phyloP scores from a whole-genome alignment of 1,139 yeast species.

The Debaryomyces udenii region DNA sequence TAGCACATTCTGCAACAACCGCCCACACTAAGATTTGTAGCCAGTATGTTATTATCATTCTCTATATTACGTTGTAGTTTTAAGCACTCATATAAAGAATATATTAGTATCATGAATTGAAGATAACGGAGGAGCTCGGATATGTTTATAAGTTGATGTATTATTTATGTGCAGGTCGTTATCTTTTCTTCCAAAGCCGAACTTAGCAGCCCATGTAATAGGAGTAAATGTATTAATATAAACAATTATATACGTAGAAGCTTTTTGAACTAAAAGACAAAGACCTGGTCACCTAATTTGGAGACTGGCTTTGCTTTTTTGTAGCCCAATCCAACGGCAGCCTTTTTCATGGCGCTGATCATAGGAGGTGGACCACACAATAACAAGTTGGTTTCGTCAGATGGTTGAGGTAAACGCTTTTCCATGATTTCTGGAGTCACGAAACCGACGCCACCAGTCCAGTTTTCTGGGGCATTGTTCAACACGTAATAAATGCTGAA shows the following conservation, averaged over 20 bases:
- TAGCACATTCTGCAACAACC: background rate
- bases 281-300: constrained; percentile 90
- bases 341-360: constrained; percentile 83
- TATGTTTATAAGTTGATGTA: background rate
- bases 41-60: constrained; percentile 6
- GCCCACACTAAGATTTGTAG: constrained; percentile 2
- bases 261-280: constrained; percentile 62
- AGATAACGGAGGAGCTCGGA: background rate
- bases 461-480: constrained; percentile 59
- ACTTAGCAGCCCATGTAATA: background rate
- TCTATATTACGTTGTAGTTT: background rate
- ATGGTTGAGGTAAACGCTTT: constrained; percentile 59
- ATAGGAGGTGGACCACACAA: constrained; percentile 93
- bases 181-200: background rate
- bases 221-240: background rate
- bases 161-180: background rate
- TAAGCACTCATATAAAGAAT: background rate
- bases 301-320: constrained; percentile 89
- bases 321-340: constrained; percentile 76
- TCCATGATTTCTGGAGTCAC: constrained; percentile 70
- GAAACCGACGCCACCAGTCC: constrained; percentile 62
- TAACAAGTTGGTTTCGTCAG: constrained; percentile 68
- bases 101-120: background rate
- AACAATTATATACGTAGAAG: background rate
- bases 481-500: constrained; percentile 78